Evolutionary conservation across 129 eudicot genomes (phyloP), one percentile per base, ranked within the genome.

Genomic region (Lonicera japonica): DNA sequence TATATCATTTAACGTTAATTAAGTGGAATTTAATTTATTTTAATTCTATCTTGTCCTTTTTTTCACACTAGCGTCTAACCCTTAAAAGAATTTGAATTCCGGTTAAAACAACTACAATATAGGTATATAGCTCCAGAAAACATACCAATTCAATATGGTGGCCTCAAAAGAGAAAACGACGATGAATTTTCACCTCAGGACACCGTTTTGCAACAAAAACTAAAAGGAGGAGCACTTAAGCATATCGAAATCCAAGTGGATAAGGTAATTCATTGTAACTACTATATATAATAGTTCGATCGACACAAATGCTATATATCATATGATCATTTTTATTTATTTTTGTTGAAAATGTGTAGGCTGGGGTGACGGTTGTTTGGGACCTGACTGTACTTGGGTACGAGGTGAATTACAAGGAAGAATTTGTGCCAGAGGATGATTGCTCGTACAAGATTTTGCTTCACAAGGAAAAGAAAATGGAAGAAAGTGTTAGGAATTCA

Each of bases 391-490:
- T 92, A 53, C 82, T 79, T 2, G 99, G 96, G 54, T 74, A 64
- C 12, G 95, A 92, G 4, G 89, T 88, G 68, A 74, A 46, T 12
- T 88, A 64, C 76, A 85, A 84, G 66, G 99, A 80, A 51, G 96
- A 85, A 60, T 92, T 92, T 58, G 65, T 88, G 7, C 99, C 96
- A 3, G 80, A 82, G 4, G 96, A 92, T 47, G 99, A 92, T 61
- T 86, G 99, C 59, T 92, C 99, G 12, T 92, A 88, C 75, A 75
- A 25, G 60, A 75, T 92, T 25, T 70, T 92, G 77, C 73, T 87
- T 36, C 80, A 76, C n/a, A 75, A 70, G 60, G 95, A 88, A 63
- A 82, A 59, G 73, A 87, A 65, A 85, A 65, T 74, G 65, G 24
- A 77, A 75, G 59, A 61, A 71, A 45, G 48, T 75, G 15, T 29